Conservation (phyloP, 106 monocot genomes). For the Dendrobium chrysotoxum region DNA sequence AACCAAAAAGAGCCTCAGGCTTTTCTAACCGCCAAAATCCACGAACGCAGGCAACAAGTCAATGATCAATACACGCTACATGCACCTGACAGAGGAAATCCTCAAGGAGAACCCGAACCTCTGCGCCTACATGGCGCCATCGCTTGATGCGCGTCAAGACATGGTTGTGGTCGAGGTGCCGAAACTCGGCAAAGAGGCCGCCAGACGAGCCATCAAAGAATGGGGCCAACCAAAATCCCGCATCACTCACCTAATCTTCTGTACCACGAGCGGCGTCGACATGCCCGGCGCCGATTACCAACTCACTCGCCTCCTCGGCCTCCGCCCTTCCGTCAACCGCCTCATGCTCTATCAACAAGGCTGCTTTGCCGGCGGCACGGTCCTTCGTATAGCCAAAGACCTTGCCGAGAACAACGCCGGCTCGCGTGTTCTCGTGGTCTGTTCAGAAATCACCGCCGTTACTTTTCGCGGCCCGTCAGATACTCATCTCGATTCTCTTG, state of each 20-base stretch:
- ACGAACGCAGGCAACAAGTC: neutral
- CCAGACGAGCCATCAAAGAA: slow-evolving; percentile 7
- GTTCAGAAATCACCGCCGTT: slow-evolving; percentile 16
- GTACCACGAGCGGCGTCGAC: slow-evolving; percentile 20
- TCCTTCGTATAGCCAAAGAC: slow-evolving; percentile 14
- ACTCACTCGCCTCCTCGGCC: slow-evolving; percentile 15
- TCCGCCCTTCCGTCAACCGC: slow-evolving; percentile 14
- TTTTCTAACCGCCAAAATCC: no score
- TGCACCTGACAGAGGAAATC: slow-evolving; percentile 16
- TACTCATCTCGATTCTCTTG: slow-evolving; percentile 11
- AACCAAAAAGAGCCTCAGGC: no score
- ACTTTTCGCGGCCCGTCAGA: slow-evolving; percentile 20
- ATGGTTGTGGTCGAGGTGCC: slow-evolving; percentile 16
- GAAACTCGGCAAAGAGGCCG: slow-evolving; percentile 14
- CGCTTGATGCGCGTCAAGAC: slow-evolving; percentile 16
- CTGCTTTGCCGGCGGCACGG: slow-evolving; percentile 19
- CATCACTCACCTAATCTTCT: slow-evolving; percentile 19
- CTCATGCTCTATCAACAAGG: slow-evolving; percentile 22
- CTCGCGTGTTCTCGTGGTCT: slow-evolving; percentile 15
- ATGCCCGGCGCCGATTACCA: slow-evolving; percentile 18
- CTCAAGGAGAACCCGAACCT: slow-evolving; percentile 11
- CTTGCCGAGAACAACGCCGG: neutral
- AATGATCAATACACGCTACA: slow-evolving; percentile 14
- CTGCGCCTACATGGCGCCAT: slow-evolving; percentile 16
- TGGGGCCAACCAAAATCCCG: slow-evolving; percentile 15